Conservation (phyloP, 345 rosid species). For the Raphanus raphanistrum region DNA sequence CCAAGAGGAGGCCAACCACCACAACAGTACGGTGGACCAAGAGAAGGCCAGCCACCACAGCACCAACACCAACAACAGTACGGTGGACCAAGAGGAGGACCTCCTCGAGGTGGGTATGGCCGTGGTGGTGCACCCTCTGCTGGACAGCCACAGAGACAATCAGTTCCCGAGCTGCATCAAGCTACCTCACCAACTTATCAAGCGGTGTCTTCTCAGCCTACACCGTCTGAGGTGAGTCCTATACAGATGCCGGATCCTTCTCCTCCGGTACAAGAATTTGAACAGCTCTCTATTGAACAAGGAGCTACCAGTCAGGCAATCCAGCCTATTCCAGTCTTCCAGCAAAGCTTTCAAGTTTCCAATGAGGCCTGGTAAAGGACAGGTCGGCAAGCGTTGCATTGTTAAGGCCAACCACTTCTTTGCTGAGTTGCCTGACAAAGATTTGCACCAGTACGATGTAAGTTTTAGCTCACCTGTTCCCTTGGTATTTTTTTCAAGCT, state of each 20-base stretch:
- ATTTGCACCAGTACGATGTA: constrained; percentile 95
- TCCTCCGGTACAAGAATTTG: constrained; percentile 43
- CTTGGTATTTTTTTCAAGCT: background rate
- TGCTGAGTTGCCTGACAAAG: constrained; percentile 86
- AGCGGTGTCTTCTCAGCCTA: constrained; percentile 60
- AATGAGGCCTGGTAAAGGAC: constrained; percentile 79
- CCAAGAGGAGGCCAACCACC: constrained; percentile 34
- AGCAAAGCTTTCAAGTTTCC: constrained; percentile 83
- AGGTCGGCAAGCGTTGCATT: constrained; percentile 57
- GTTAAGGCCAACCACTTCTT: constrained; percentile 98
- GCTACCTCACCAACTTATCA: constrained; percentile 67
- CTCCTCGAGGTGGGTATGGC: constrained; percentile 59
- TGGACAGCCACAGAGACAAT: constrained; percentile 59
- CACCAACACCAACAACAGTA: constrained; percentile 50
- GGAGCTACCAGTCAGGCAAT: constrained; percentile 59
- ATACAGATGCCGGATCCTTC: constrained; percentile 49
- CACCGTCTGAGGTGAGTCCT: constrained; percentile 57
- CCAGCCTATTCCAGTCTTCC: constrained; percentile 67
- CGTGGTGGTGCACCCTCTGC: constrained; percentile 60
- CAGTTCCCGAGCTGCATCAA: constrained; percentile 98
- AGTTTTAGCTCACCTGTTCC: constrained; percentile 27
- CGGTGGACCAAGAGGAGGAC: constrained; percentile 68
- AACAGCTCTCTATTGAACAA: constrained; percentile 53
- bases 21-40: constrained; percentile 49
- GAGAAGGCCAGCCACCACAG: constrained; percentile 53